A percentile compares a stretch with the other conserved stretches of the same genome.
These are phyloP conservation scores for Aspergillus ruber DNA, from an alignment of 2,329 filamentous ascomycete genomes.

Conservation along the genomic window DNA sequence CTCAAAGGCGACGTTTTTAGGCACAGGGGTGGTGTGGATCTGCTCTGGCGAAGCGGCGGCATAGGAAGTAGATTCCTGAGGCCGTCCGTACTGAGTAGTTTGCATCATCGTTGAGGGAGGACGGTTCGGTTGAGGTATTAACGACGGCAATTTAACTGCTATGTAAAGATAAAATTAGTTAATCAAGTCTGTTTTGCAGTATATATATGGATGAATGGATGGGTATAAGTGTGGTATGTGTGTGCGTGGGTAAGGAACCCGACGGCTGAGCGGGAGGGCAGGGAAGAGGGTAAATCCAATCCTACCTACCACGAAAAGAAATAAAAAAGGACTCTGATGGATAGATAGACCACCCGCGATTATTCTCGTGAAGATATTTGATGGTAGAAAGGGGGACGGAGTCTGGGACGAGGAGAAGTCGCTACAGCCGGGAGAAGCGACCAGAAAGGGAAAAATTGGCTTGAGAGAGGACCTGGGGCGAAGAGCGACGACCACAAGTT, in stretches of 20 bases:
- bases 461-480: slow-evolving; percentile 16
- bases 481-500: slow-evolving; percentile 13
- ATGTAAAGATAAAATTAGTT: slow-evolving; percentile 24
- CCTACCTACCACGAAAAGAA: slow-evolving; percentile 32
- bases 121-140: not conserved
- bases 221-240: slow-evolving; percentile 2
- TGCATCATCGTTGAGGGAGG: slow-evolving; percentile 27
- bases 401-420: slow-evolving; percentile 25
- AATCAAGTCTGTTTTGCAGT: slow-evolving; percentile 22
- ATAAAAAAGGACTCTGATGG: slow-evolving; percentile 16
- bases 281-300: slow-evolving; percentile 26
- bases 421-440: slow-evolving; percentile 29
- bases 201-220: not conserved
- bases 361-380: slow-evolving; percentile 23
- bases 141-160: slow-evolving; percentile 26
- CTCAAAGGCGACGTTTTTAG: slow-evolving; percentile 60
- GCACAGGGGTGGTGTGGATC: slow-evolving; percentile 31
- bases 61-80: slow-evolving; percentile 25
- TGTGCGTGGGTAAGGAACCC: slow-evolving; percentile 14
- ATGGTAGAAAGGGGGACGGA: slow-evolving; percentile 19
- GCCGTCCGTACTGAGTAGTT: slow-evolving; percentile 28
- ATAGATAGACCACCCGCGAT: slow-evolving; percentile 29
- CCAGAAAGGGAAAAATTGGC: slow-evolving; percentile 21
- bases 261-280: slow-evolving; percentile 19
- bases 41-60: slow-evolving; percentile 25